A percentile compares a stretch with the other conserved stretches of the same genome.
phyloP scores from a whole-genome alignment of 2,329 filamentous ascomycete genomes.

The Elsinoe ampelina region DNA sequence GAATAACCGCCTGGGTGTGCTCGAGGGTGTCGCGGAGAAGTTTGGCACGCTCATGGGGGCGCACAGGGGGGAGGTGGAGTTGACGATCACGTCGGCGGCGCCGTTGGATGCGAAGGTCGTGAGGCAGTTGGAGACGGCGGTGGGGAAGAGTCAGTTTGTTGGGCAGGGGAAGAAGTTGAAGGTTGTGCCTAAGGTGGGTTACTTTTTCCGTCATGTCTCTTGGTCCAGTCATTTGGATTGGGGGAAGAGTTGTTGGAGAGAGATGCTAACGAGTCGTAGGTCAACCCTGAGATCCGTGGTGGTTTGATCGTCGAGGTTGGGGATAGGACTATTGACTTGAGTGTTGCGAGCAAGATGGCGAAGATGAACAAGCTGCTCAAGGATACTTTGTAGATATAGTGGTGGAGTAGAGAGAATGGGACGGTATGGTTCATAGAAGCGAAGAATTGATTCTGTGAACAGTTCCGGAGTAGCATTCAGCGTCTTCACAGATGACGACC shows the following conservation, averaged over 20 bases:
- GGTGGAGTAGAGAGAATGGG: background rate
- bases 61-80: slow-evolving; percentile 83
- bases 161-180: slow-evolving; percentile 95
- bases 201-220: background rate
- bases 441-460: slow-evolving; percentile 15
- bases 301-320: slow-evolving; percentile 93
- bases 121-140: slow-evolving; percentile 72
- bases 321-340: slow-evolving; percentile 96
- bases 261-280: slow-evolving; percentile 38
- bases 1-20: slow-evolving; percentile 85
- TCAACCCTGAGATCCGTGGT: slow-evolving; percentile 90
- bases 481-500: background rate
- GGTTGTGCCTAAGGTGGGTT: slow-evolving; percentile 74
- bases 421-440: background rate
- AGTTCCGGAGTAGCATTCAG: background rate
- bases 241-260: slow-evolving; percentile 2
- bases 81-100: slow-evolving; percentile 83
- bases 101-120: slow-evolving; percentile 82
- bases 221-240: background rate
- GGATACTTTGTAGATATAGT: slow-evolving; percentile 77
- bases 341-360: slow-evolving; percentile 85
- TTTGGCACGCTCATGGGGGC: slow-evolving; percentile 82
- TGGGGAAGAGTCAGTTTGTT: slow-evolving; percentile 82
- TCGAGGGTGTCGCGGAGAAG: slow-evolving; percentile 77
- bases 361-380: slow-evolving; percentile 99